These are phyloP conservation scores for Trichopus zeylanicus DNA, from an alignment of 116 monocot genomes.

Conservation along the genomic window DNA sequence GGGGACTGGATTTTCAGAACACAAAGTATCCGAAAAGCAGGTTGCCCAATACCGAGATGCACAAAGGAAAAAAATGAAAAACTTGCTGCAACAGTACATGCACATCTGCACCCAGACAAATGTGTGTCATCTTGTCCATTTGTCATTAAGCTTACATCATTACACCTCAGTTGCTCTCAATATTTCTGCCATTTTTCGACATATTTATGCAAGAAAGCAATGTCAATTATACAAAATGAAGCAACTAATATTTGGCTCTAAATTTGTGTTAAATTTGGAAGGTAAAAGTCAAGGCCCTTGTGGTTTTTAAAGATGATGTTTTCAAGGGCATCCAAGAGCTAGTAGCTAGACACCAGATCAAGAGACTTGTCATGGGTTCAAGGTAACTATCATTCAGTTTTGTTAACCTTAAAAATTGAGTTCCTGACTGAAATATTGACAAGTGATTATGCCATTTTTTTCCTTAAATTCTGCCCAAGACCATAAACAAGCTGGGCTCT, in stretches of 20 bases:
- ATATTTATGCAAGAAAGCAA: too few relatives aligned
- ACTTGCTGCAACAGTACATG: background rate
- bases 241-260: background rate
- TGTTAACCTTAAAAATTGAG: too few relatives aligned
- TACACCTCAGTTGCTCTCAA: too few relatives aligned
- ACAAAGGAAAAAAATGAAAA: conserved; percentile 7
- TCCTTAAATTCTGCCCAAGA: background rate
- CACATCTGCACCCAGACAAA: background rate
- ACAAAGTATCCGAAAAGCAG: background rate
- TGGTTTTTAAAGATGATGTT: background rate
- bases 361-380: conserved; percentile 15
- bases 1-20: background rate
- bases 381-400: conserved; percentile 12
- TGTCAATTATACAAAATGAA: background rate
- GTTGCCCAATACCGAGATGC: background rate
- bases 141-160: background rate
- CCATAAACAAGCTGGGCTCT: too few relatives aligned
- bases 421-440: too few relatives aligned
- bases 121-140: conserved; percentile 1
- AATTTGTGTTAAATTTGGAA: background rate
- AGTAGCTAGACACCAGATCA: conserved; percentile 3
- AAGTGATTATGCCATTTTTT: background rate
- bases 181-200: too few relatives aligned
- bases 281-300: conserved; percentile 3
- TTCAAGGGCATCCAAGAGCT: conserved; percentile 2